Evolutionary conservation across 768 basidiomycete genomes (phyloP).

Genomic region (Termitomyces sp.): DNA sequence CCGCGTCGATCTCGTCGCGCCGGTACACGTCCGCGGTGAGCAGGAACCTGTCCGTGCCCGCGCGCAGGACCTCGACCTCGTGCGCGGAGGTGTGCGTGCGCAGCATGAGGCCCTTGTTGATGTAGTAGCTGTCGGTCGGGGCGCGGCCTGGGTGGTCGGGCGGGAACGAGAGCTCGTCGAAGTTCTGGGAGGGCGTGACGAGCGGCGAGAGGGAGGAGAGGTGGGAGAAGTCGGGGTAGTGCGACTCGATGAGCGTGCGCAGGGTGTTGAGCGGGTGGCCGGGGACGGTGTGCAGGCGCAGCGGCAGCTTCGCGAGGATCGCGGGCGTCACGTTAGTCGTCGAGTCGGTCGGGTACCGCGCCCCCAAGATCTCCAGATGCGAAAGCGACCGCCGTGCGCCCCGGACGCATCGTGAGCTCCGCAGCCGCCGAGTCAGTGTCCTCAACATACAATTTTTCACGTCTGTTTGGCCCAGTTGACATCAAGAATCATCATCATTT

Average conservation of each 20-base stretch:
- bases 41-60: constrained; percentile 78
- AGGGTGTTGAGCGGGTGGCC: constrained; percentile 86
- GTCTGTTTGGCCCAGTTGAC: constrained; percentile 13
- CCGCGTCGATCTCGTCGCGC: constrained; percentile 95
- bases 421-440: constrained; percentile 1
- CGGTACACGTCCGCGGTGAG: constrained; percentile 96
- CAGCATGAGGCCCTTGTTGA: constrained; percentile 86
- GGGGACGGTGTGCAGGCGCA: constrained; percentile 68
- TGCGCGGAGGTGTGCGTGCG: constrained; percentile 99
- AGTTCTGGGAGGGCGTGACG: constrained; percentile 88
- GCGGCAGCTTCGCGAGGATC: constrained; percentile 75
- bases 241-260: constrained; percentile 75
- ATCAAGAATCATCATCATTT: constrained; percentile 10
- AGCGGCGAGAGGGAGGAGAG: constrained; percentile 79
- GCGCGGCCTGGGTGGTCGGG: constrained; percentile 89
- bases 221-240: constrained; percentile 71
- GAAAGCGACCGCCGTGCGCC: constrained; percentile 7
- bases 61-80: constrained; percentile 85
- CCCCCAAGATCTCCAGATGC: constrained; percentile 50
- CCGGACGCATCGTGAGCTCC: constrained; percentile 1
- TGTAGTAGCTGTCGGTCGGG: constrained; percentile 91
- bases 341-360: constrained; percentile 67
- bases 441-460: neutral
- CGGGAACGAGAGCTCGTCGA: constrained; percentile 95
- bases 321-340: constrained; percentile 82